Evolutionary conservation across 83 land plant species (phyloP).

Genomic region (Isoetes engelmannii): DNA sequence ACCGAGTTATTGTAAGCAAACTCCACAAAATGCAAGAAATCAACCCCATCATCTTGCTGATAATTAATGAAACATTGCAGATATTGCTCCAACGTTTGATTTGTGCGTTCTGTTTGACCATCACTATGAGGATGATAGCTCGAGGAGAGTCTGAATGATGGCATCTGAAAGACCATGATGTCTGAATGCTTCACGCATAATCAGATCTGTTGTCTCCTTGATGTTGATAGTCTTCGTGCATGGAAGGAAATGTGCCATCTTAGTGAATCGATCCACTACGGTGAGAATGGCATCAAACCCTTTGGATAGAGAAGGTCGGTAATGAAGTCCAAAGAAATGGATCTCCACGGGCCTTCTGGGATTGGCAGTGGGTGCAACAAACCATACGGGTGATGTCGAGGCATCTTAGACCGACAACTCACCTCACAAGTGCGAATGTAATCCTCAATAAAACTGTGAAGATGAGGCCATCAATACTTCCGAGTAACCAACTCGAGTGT

Average conservation of each 20-base stretch:
- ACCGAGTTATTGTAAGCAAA: background rate
- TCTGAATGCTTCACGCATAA: background rate
- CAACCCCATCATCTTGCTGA: background rate
- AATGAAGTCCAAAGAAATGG: constrained; percentile 11
- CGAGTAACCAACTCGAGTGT: background rate
- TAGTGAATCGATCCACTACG: constrained; percentile 6
- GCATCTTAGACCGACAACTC: background rate
- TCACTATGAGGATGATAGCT: no score
- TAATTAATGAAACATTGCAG: no score
- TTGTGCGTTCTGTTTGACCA: no score
- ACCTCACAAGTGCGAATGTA: background rate
- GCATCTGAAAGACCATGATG: background rate
- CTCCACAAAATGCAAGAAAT: background rate
- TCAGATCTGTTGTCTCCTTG: background rate
- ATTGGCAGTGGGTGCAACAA: constrained; percentile 1
- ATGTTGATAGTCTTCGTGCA: background rate
- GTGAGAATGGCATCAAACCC: background rate
- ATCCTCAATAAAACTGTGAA: background rate
- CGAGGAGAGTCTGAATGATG: background rate
- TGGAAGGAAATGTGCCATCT: constrained; percentile 7
- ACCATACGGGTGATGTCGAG: constrained; percentile 4
- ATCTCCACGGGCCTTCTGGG: background rate
- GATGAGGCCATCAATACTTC: background rate
- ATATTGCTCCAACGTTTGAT: no score
- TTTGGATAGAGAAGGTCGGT: background rate